Conservation (phyloP, 495 filamentous ascomycete genomes). For the Penicillium arizonense region DNA sequence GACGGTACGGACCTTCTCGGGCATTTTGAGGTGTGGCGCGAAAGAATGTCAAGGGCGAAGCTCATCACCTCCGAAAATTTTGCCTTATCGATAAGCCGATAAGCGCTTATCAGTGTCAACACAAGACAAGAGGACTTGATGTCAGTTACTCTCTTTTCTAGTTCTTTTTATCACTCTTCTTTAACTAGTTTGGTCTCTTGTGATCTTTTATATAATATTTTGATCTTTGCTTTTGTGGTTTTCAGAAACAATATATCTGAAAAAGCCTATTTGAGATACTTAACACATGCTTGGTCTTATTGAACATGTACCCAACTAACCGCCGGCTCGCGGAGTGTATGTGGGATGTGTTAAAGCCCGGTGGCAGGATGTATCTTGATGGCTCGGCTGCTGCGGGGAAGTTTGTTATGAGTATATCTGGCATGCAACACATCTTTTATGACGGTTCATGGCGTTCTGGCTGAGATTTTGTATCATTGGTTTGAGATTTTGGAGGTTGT, state of each 20-base stretch:
- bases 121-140: too few relatives aligned
- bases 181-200: too few relatives aligned
- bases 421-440: slow-evolving; percentile 17
- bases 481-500: slow-evolving; percentile 10
- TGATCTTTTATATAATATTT: too few relatives aligned
- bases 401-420: slow-evolving; percentile 17
- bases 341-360: slow-evolving; percentile 13
- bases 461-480: slow-evolving; percentile 13
- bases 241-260: too few relatives aligned
- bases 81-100: slow-evolving; percentile 27
- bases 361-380: slow-evolving; percentile 15
- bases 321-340: slow-evolving; percentile 4
- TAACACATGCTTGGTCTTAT: slow-evolving; percentile 6
- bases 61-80: slow-evolving; percentile 1
- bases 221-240: too few relatives aligned
- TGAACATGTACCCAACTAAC: slow-evolving; percentile 16
- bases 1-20: slow-evolving; percentile 38
- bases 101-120: not conserved
- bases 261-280: too few relatives aligned
- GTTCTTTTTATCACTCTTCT: too few relatives aligned
- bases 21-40: slow-evolving; percentile 38
- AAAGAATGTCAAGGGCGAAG: slow-evolving; percentile 1
- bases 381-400: slow-evolving; percentile 17
- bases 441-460: slow-evolving; percentile 16
- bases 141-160: too few relatives aligned